Evolutionary conservation across 371 early-diverging fungal species (phyloP), one percentile per base, ranked within the genome.

Genomic region (Cokeromyces recurvatus): DNA sequence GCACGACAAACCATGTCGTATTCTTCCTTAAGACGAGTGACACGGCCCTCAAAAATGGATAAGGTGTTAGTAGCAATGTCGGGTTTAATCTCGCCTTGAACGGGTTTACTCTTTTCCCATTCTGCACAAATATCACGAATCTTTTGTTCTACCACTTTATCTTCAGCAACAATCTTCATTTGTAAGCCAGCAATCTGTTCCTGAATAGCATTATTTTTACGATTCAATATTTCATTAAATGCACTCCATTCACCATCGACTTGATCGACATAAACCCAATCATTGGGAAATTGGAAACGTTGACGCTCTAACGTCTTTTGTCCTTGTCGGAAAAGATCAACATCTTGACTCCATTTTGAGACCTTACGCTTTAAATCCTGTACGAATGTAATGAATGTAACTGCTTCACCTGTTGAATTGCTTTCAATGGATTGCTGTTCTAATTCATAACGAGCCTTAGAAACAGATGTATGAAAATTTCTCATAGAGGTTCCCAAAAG

Each of bases 161-260:
- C 97, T 59, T 98, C 92, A 2, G 84, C 79, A 19, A 87, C 78
- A 63, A 94, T 92, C 83, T 94, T 92, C 77, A 82, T 77, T 73
- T 94, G 94, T 42, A 95, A 60, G 20, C 84, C 91, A 39, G 90
- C 90, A 57, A 94, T 82, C 62, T 96, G 97, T 42, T 94, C 91
- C 61, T 95, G 91, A 53, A 97, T 94, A 23, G 87, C 83, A 46
- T 82, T 83, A 64, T 90, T 88, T 85, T 98, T 97, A 67, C 91
- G 81, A 36, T 75, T 77, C 41, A 95, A 57, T 43, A 98, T 94
- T 68, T 95, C 94, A 57, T 88, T 91, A 50, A 98, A 95, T 2
- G 96, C 91, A 55, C 89, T 88, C 96, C 97, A 97, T 66, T 97
- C 98, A 56, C 96, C 95, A 39, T 95, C 96, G 8, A 97, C 81